A percentile compares a stretch with the other conserved stretches of the same genome.
These are phyloP conservation scores for Melaleuca alternifolia DNA, from an alignment of 345 rosid genomes.

Conservation along the genomic window DNA sequence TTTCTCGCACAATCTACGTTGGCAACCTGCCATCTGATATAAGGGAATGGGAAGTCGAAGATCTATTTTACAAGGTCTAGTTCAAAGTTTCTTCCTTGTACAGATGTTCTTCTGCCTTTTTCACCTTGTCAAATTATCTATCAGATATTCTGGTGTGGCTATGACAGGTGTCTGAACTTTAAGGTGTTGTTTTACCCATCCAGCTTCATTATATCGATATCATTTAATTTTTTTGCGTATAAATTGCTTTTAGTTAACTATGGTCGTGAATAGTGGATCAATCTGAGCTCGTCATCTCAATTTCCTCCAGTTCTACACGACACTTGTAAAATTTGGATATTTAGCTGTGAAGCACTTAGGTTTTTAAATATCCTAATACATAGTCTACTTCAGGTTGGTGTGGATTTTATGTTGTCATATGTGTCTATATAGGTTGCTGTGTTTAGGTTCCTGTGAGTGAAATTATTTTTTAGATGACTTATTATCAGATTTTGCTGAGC, in stretches of 20 bases:
- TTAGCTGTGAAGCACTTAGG: background rate
- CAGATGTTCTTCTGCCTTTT: background rate
- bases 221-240: background rate
- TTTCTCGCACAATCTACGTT: conserved; percentile 93
- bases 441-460: background rate
- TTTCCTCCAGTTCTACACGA: background rate
- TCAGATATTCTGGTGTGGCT: background rate
- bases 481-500: background rate
- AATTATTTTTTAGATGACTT: background rate
- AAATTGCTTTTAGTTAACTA: background rate
- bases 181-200: background rate
- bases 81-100: background rate
- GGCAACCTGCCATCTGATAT: conserved; percentile 94
- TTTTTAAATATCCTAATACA: background rate
- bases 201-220: background rate
- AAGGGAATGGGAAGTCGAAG: conserved; percentile 82
- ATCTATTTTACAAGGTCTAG: conserved; percentile 87
- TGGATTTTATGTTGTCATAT: background rate
- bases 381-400: background rate
- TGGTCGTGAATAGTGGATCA: background rate
- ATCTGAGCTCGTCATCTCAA: background rate
- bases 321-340: background rate
- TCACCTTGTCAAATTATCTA: background rate
- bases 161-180: background rate
- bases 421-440: background rate